These are phyloP conservation scores for Tolypocladium sp. DNA, from an alignment of 2,329 filamentous ascomycete species.

Conservation along the genomic window DNA sequence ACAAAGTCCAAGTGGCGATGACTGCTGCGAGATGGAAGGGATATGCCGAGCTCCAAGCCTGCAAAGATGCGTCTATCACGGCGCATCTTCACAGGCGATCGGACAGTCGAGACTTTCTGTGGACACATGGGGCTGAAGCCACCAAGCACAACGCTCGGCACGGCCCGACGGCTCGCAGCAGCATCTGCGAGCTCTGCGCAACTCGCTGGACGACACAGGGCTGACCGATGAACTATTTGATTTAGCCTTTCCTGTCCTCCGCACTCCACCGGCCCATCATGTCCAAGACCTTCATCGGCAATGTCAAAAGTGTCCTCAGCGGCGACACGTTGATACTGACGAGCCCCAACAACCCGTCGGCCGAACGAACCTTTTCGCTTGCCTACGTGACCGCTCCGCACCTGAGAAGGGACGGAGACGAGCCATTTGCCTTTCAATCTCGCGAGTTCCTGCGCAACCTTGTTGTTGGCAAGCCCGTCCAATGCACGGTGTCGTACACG, in stretches of 20 bases:
- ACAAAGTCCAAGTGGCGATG: neutral
- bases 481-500: conserved; percentile 79
- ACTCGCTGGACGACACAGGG: conserved; percentile 6
- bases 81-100: neutral
- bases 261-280: conserved; percentile 24
- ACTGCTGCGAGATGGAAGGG: neutral
- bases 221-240: conserved; percentile 4
- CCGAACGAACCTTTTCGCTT: conserved; percentile 80
- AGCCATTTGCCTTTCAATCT: conserved; percentile 88
- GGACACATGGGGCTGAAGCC: neutral
- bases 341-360: conserved; percentile 69
- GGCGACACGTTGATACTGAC: conserved; percentile 85
- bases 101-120: neutral
- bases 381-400: conserved; percentile 88
- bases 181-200: neutral
- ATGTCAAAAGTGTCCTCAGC: conserved; percentile 88
- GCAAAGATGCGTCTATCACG: neutral
- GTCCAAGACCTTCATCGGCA: conserved; percentile 52
- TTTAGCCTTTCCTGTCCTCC: conserved; percentile 3
- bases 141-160: neutral
- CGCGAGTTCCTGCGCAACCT: conserved; percentile 84
- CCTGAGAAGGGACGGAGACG: conserved; percentile 79
- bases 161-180: neutral
- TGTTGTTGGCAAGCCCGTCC: conserved; percentile 76
- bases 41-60: neutral